Base-by-base conservation (phyloP, 2,329 filamentous ascomycete genomes). In the Diaporthe citriasiana region DNA sequence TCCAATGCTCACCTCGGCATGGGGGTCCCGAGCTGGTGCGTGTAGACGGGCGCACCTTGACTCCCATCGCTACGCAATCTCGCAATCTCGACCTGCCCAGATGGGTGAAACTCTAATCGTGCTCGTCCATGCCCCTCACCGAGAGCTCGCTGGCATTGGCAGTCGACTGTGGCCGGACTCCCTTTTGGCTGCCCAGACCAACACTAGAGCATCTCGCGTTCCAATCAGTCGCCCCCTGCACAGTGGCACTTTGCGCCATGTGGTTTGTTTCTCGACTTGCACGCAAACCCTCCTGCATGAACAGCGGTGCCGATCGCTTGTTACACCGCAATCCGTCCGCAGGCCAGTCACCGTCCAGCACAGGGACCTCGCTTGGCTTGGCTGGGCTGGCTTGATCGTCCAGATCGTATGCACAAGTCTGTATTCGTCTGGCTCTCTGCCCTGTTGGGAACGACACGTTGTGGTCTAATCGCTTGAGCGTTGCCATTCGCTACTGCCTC, bases 241-340 rank as follows among this genome's bases (percentile, higher is more conserved):
- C 55, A 57, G 9, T 30, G 25, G 4, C 17, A 33, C 42, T 38
- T 22, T 66, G 42, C 42, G 60, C 45, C 30, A 53, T 53, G 63
- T 68, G 47, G 63, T 53, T 68, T 53, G 63, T 68, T 53, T 68
- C 45, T 27, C 19, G 47, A 68, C 47, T n/a, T 68, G 63, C 63
- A 53, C 30, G 45, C 70, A 35, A 55, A 25, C n/a, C 22, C 57
- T 55, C 56, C 47, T 71, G 70, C 70, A 71, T 71, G 70, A 71
- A 70, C 56, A 55, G 56, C 25, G 47, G 4, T 30, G 69, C 51
- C 69, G 42, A 51, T 60, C 42, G 42, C 42, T 59, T 38, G 69
- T 53, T 51, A 60, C 69, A 71, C 69, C 55, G 35, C 33, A 60
- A 60, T 30, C 33, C 35, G 15, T 3, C 42, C 2, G n/a, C n/a